Evolutionary conservation across 2,329 filamentous ascomycete genomes (phyloP).

Genomic region (Scytalidium lignicola): DNA sequence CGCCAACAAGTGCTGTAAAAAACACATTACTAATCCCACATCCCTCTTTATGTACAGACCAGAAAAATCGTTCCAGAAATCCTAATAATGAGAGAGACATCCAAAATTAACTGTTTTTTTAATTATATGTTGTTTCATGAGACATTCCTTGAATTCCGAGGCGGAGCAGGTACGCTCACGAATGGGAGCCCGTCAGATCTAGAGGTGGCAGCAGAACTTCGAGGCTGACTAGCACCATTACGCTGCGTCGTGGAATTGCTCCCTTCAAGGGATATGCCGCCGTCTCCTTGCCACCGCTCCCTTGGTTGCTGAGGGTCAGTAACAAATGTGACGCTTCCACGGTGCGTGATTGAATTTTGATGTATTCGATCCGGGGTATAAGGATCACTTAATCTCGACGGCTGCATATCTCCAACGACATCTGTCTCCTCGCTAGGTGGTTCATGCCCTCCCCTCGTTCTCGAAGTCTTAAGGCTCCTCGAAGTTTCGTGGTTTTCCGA

Average conservation of each 20-base stretch:
- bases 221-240: too few relatives aligned
- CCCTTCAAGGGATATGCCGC: neutral
- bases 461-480: too few relatives aligned
- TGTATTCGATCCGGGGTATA: constrained; percentile 21
- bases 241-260: neutral
- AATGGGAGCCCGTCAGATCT: constrained; percentile 16
- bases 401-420: constrained; percentile 1
- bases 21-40: too few relatives aligned
- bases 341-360: constrained; percentile 19
- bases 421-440: neutral
- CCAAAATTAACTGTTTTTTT: constrained; percentile 10
- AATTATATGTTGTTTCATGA: constrained; percentile 1
- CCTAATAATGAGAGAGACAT: neutral
- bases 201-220: too few relatives aligned
- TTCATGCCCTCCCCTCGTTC: neutral
- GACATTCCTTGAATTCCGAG: constrained; percentile 15
- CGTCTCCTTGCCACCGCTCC: constrained; percentile 6
- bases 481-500: constrained; percentile 4
- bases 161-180: constrained; percentile 24
- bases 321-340: constrained; percentile 22
- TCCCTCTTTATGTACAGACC: too few relatives aligned
- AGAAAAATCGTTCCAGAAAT: too few relatives aligned
- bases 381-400: constrained; percentile 16
- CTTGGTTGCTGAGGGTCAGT: constrained; percentile 9
- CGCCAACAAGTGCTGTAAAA: too few relatives aligned